Base-by-base conservation (phyloP, 106 monocot species). In the Gastrodia elata region DNA sequence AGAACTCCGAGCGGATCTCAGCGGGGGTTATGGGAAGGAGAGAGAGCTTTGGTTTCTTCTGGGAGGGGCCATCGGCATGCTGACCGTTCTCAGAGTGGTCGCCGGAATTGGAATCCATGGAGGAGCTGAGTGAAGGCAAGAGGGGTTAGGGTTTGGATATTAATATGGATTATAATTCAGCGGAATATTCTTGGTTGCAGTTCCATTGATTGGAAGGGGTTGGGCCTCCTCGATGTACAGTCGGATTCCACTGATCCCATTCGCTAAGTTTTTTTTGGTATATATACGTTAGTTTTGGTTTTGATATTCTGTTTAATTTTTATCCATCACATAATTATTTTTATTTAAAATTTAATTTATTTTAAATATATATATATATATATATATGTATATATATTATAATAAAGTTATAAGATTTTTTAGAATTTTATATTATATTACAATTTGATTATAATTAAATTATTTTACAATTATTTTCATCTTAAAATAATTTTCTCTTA, bases 1-100 rank as follows among this genome's bases (percentile, higher is more conserved):
- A n/a, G 80, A 90, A 90, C 78, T 90, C 90, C 32, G 32, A 76
- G 67, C 35, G 72, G 65, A 87, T 76, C 71, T 84, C 87, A 39
- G 69, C 74, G 13, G 35, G 28, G 46, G 74, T 69, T 73, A 84
- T 81, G 28, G 65, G 39, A 28, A 59, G 46, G 0, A 16, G 37
- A 35, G 68, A 76, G 44, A 73, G 75, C 25, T 75, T 76, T 39
- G 32, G 59, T 30, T 77, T 72, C 72, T 81, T 81, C 49, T 71
- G 41, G 56, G 28, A 35, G 37, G 49, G 79, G 59, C 40, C 56
- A 57, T 71, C 65, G 71, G 38, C 36, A 55, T 35, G 10, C 32
- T 6, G 52, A 22, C 44, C 72, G n/a, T 52, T 46, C 25, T 38
- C 73, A 58, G 32, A 38, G 43, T 41, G 68, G 67, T n/a, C 26